phyloP scores from a whole-genome alignment of 2,329 filamentous ascomycete species.

The Acephala macrosclerotiorum region DNA sequence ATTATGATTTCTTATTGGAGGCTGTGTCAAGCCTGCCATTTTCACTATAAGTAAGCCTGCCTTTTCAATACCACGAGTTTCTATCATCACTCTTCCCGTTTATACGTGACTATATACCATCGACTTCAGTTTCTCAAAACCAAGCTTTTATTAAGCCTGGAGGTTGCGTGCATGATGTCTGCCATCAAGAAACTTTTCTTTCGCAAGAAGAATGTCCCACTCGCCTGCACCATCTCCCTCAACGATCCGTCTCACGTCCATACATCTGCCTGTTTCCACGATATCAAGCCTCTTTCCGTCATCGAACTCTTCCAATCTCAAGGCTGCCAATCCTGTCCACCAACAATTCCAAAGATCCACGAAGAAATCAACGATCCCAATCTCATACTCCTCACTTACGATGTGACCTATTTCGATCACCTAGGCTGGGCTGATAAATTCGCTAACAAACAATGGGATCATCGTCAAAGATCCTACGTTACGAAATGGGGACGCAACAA shows the following conservation, averaged over 20 bases:
- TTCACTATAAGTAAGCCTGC: conserved; percentile 10
- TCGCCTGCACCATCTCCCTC: conserved; percentile 44
- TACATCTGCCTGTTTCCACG: conserved; percentile 40
- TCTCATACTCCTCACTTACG: conserved; percentile 45
- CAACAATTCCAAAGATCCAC: conserved; percentile 44
- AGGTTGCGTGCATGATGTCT: conserved; percentile 5
- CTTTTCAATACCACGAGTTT: conserved; percentile 20
- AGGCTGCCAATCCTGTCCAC: conserved; percentile 45
- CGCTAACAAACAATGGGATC: conserved; percentile 42
- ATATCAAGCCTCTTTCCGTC: conserved; percentile 45
- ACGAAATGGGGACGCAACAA: conserved; percentile 43
- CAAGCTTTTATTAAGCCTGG: neutral
- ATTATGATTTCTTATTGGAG: neutral
- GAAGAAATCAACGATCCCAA: conserved; percentile 42
- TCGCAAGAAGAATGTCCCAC: conserved; percentile 44
- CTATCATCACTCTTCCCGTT: conserved; percentile 3
- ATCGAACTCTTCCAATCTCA: conserved; percentile 48
- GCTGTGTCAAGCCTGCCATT: neutral
- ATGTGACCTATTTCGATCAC: conserved; percentile 47
- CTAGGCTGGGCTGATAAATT: conserved; percentile 46
- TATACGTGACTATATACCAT: too few species aligned
- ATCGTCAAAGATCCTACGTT: conserved; percentile 46
- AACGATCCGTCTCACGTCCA: conserved; percentile 44
- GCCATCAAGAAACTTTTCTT: conserved; percentile 40
- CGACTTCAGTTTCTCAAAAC: neutral